These are phyloP conservation scores for Gyrodon lividus DNA, from an alignment of 768 basidiomycete species.

Conservation along the genomic window DNA sequence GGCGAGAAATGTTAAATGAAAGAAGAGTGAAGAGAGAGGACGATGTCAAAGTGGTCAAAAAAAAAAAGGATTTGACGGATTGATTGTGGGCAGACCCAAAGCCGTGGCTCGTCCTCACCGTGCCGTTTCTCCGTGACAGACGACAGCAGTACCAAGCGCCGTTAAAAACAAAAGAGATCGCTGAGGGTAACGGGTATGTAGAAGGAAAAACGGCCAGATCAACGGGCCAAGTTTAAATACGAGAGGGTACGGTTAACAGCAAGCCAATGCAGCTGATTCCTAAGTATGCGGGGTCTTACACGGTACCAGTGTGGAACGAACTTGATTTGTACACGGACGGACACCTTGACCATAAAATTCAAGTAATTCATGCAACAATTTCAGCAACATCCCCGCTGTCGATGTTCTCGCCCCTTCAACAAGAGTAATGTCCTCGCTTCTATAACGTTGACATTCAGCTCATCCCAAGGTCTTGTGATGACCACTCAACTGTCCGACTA, in stretches of 20 bases:
- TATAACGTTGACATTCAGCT: constrained; percentile 21
- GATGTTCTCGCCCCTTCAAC: constrained; percentile 14
- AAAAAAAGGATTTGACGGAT: constrained; percentile 16
- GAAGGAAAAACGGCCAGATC: constrained; percentile 2
- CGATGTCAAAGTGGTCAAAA: constrained; percentile 13
- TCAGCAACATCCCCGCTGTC: constrained; percentile 14
- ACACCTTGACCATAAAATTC: constrained; percentile 7
- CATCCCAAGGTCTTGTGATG: constrained; percentile 24
- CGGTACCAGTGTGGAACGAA: constrained; percentile 19
- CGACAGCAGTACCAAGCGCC: constrained; percentile 18
- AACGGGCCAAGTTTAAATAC: constrained; percentile 18
- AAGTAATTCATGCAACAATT: constrained; percentile 15
- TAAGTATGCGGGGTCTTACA: constrained; percentile 30
- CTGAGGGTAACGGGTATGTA: constrained; percentile 1
- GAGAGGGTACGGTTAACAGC: neutral
- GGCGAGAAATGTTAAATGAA: constrained; percentile 5
- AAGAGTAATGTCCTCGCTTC: constrained; percentile 27
- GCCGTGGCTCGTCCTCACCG: constrained; percentile 27
- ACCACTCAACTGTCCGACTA: constrained; percentile 12
- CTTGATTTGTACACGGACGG: constrained; percentile 11
- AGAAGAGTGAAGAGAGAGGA: constrained; percentile 13
- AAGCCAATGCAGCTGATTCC: constrained; percentile 4
- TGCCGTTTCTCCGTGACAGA: constrained; percentile 25
- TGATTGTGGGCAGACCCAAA: constrained; percentile 17
- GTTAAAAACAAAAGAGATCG: neutral